Evolutionary conservation across 1,139 yeast genomes (phyloP).

Genomic region (Suhomyces anneliseae): DNA sequence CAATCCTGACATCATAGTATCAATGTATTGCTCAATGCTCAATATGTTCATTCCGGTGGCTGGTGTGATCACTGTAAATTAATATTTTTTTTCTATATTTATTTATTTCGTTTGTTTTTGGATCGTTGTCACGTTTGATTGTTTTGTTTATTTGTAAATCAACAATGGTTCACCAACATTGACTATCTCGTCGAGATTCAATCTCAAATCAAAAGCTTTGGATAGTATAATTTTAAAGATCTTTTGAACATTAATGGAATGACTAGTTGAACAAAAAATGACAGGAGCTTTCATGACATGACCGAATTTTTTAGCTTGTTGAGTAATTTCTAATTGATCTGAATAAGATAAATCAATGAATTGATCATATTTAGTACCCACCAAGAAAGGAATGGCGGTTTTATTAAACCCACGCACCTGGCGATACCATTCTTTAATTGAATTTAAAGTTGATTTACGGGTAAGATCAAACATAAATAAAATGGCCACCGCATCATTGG

Average conservation of each 20-base stretch:
- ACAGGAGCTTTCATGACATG: slow-evolving; percentile 89
- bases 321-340: slow-evolving; percentile 84
- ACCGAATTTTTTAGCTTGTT: slow-evolving; percentile 84
- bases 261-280: slow-evolving; percentile 88
- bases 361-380: slow-evolving; percentile 92
- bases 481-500: slow-evolving; percentile 91
- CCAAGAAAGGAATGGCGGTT: slow-evolving; percentile 87
- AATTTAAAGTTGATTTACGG: slow-evolving; percentile 79
- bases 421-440: slow-evolving; percentile 92
- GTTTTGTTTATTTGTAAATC: slow-evolving; percentile 49
- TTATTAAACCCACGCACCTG: slow-evolving; percentile 90
- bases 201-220: slow-evolving; percentile 84
- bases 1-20: too few species aligned
- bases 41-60: too few species aligned
- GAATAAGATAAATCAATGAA: slow-evolving; percentile 77
- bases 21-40: too few species aligned
- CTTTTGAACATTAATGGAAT: slow-evolving; percentile 91
- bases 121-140: background rate
- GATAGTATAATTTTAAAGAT: slow-evolving; percentile 89
- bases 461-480: slow-evolving; percentile 92
- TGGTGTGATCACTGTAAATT: too few species aligned
- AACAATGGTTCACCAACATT: slow-evolving; percentile 88
- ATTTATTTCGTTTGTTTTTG: background rate
- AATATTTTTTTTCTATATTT: too few species aligned
- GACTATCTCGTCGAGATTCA: slow-evolving; percentile 80